Percentiles rank a stretch among this genome's conserved stretches.
Evolutionary conservation across 2,329 filamentous ascomycete genomes (phyloP).

Genomic region (Neofusicoccum cordaticola): DNA sequence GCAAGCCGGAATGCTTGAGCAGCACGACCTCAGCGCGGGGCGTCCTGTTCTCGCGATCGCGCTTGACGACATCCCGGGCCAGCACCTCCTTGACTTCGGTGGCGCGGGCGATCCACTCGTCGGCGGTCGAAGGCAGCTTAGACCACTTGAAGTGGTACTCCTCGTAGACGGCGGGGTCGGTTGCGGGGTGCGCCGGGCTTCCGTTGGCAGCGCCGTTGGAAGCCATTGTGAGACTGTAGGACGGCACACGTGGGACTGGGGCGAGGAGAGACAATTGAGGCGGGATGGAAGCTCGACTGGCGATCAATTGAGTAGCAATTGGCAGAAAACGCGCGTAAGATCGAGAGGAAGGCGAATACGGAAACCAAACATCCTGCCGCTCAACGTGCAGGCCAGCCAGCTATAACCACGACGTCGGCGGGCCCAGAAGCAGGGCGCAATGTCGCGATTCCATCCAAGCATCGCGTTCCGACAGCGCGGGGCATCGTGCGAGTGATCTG

Average conservation of each 20-base stretch:
- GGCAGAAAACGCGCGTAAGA: background rate
- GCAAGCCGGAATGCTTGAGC: conserved; percentile 51
- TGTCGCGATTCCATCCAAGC: conserved; percentile 10
- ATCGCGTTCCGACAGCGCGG: background rate
- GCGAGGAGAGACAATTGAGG: background rate
- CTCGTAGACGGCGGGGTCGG: conserved; percentile 43
- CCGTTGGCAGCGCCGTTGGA: background rate
- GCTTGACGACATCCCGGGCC: conserved; percentile 45
- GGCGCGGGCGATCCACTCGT: conserved; percentile 49
- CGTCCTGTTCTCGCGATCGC: conserved; percentile 53
- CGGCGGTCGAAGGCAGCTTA: conserved; percentile 38
- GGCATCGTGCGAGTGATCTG: background rate
- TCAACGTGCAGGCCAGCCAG: background rate
- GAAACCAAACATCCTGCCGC: background rate
- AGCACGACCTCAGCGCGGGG: conserved; percentile 51
- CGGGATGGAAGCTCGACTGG: background rate
- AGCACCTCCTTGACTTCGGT: conserved; percentile 51
- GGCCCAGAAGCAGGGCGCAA: background rate
- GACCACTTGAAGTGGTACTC: conserved; percentile 38
- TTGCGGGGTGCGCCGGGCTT: conserved; percentile 7
- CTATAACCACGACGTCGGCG: background rate
- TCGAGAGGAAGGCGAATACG: background rate
- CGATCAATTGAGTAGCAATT: background rate
- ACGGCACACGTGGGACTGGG: background rate
- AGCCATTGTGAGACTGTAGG: background rate